Conservation (phyloP, 2,329 filamentous ascomycete species). For the Colletotrichum australisinense region DNA sequence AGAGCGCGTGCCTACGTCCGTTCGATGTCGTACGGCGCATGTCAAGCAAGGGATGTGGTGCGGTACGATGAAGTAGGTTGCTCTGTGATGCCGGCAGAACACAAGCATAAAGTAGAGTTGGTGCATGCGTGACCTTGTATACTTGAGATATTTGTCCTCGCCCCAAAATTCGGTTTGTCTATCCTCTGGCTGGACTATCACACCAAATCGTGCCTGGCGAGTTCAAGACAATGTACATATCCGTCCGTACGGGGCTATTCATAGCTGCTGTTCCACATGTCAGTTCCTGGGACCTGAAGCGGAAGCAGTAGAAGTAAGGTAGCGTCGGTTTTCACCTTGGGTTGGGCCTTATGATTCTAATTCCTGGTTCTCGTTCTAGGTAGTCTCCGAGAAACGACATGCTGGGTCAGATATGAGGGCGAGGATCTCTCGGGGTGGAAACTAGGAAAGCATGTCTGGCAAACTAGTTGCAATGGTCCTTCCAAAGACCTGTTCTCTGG, state of each 20-base stretch:
- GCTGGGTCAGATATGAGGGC: neutral
- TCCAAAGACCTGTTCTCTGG: constrained; percentile 28
- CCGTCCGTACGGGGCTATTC: neutral
- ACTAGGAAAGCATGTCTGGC: neutral
- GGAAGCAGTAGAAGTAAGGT: neutral
- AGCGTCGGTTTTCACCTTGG: neutral
- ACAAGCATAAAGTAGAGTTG: constrained; percentile 34
- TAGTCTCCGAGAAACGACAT: neutral
- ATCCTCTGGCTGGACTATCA: neutral
- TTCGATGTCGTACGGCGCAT: neutral
- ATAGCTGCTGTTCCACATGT: neutral
- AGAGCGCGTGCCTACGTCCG: neutral
- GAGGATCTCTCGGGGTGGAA: neutral
- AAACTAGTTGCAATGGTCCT: constrained; percentile 10
- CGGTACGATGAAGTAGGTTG: neutral
- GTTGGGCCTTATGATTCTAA: neutral
- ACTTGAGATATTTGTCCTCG: neutral
- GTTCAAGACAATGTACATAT: neutral
- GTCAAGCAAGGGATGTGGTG: neutral
- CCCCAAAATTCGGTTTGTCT: neutral
- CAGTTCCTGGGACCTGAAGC: neutral
- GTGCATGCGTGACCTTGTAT: constrained; percentile 19
- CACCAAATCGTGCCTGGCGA: neutral
- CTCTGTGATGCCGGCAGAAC: constrained; percentile 4
- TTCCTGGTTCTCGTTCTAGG: neutral